These are phyloP conservation scores for Globisporangium sylvaticum DNA, from an alignment of 352 stramenopile genomes.

Conservation along the genomic window DNA sequence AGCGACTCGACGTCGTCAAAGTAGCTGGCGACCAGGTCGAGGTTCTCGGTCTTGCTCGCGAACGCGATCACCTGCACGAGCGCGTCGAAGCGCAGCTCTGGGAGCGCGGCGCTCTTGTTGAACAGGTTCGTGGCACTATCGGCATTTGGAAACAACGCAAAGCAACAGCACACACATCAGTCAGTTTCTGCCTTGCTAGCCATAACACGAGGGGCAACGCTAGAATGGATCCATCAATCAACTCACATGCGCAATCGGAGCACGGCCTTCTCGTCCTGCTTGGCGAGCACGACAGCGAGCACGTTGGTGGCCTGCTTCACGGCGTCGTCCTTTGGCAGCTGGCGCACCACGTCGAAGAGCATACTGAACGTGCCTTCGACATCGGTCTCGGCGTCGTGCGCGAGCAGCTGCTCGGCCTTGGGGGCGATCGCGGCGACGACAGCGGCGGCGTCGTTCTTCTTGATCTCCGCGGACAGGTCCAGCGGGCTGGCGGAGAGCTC, in stretches of 20 bases:
- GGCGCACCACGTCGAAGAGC: slow-evolving; percentile 52
- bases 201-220: not conserved
- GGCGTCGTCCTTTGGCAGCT: slow-evolving; percentile 28
- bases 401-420: slow-evolving; percentile 55
- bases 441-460: slow-evolving; percentile 52
- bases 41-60: slow-evolving; percentile 50
- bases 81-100: slow-evolving; percentile 63
- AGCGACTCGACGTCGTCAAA: slow-evolving; percentile 63
- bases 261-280: slow-evolving; percentile 51
- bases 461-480: slow-evolving; percentile 54
- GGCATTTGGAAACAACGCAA: not conserved
- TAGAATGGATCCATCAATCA: no score
- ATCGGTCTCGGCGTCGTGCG: slow-evolving; percentile 70
- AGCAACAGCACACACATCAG: not conserved
- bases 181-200: not conserved
- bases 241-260: slow-evolving; percentile 69
- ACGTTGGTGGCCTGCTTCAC: slow-evolving; percentile 39
- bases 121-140: slow-evolving; percentile 59
- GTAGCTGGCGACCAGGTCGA: slow-evolving; percentile 64
- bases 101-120: slow-evolving; percentile 62
- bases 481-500: slow-evolving; percentile 27
- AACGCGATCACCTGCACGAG: slow-evolving; percentile 59
- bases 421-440: slow-evolving; percentile 46
- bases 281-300: slow-evolving; percentile 38
- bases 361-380: slow-evolving; percentile 72